phyloP scores from a whole-genome alignment of 257 asterid genomes.

The Solanum virginianum region DNA sequence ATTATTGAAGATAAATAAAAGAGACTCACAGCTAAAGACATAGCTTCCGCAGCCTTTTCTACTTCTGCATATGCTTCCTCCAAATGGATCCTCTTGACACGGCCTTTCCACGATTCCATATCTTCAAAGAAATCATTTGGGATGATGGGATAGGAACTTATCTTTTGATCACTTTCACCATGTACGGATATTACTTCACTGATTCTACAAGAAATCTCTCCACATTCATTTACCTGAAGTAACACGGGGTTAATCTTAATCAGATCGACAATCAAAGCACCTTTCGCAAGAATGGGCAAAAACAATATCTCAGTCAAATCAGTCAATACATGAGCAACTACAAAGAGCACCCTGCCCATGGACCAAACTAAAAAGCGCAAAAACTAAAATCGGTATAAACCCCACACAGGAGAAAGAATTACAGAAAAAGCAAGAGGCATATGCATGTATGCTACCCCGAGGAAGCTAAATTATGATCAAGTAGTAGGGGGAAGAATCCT shows the following conservation, averaged over 20 bases:
- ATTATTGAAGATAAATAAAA: not conserved
- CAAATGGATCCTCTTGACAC: slow-evolving; percentile 84
- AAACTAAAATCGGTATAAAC: not conserved
- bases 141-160: slow-evolving; percentile 29
- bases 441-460: not conserved
- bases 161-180: slow-evolving; percentile 70
- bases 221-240: slow-evolving; percentile 70
- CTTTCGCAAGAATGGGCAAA: not conserved
- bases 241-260: not conserved
- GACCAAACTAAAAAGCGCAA: not conserved
- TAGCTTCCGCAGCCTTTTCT: slow-evolving; percentile 64
- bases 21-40: slow-evolving; percentile 68
- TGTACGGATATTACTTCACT: slow-evolving; percentile 70
- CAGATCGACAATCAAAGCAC: not conserved
- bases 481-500: too few species aligned
- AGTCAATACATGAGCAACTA: not conserved
- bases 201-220: slow-evolving; percentile 51
- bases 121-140: slow-evolving; percentile 80
- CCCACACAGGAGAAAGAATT: not conserved
- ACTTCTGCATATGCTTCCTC: slow-evolving; percentile 72
- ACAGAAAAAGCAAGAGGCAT: not conserved
- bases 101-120: slow-evolving; percentile 96
- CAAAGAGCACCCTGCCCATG: not conserved
- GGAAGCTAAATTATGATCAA: not conserved
- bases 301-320: not conserved